These are phyloP conservation scores for Multifurca ochricompacta DNA, from an alignment of 768 basidiomycete species.

Conservation along the genomic window DNA sequence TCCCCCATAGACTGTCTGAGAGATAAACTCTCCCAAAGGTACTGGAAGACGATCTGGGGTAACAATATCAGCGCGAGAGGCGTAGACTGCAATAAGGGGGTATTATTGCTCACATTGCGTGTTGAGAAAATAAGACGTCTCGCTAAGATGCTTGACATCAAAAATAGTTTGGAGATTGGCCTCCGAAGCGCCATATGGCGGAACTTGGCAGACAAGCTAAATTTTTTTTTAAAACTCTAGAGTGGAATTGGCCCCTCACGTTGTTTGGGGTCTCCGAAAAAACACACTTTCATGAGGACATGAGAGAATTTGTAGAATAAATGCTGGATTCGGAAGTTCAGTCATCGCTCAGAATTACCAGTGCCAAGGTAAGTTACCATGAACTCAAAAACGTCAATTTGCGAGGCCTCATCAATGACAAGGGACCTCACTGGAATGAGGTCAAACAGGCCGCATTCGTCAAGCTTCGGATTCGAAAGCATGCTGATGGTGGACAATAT, in stretches of 20 bases:
- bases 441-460: slow-evolving; percentile 28
- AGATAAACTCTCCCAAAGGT: slow-evolving; percentile 43
- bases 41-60: slow-evolving; percentile 44
- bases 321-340: slow-evolving; percentile 27
- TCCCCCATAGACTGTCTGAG: slow-evolving; percentile 34
- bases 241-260: slow-evolving; percentile 27
- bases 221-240: not conserved
- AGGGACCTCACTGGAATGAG: slow-evolving; percentile 38
- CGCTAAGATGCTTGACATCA: slow-evolving; percentile 35
- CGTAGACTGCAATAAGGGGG: not conserved
- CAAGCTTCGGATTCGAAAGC: slow-evolving; percentile 40
- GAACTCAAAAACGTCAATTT: slow-evolving; percentile 42
- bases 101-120: slow-evolving; percentile 38
- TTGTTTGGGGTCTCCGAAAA: slow-evolving; percentile 49
- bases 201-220: slow-evolving; percentile 31
- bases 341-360: not conserved
- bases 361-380: slow-evolving; percentile 31
- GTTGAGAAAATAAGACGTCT: slow-evolving; percentile 34
- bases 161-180: slow-evolving; percentile 39
- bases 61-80: not conserved
- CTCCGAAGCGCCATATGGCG: slow-evolving; percentile 42
- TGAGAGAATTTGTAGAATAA: slow-evolving; percentile 36
- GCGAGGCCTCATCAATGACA: slow-evolving; percentile 51
- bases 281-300: slow-evolving; percentile 38
- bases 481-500: slow-evolving; percentile 44